Conservation (phyloP, 2,329 filamentous ascomycete species). For the Colletotrichum endophyticum region DNA sequence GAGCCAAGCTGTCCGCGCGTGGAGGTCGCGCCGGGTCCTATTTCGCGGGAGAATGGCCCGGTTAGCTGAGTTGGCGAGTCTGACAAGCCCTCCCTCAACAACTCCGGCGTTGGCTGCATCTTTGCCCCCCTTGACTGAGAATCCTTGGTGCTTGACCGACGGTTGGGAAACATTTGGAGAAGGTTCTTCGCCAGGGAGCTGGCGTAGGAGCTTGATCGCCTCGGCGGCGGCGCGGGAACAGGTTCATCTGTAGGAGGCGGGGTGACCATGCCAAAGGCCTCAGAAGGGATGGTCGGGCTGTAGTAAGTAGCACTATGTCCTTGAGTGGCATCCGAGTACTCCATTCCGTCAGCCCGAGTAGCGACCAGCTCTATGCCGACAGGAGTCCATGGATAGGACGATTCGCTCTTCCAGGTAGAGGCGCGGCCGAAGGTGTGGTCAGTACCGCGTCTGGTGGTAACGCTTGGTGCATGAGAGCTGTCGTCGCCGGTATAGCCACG, state of each 20-base stretch:
- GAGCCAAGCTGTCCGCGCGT: background rate
- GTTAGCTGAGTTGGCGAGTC: conserved; percentile 35
- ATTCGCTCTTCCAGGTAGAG: conserved; percentile 20
- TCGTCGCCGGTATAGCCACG: conserved; percentile 1
- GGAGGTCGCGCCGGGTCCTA: background rate
- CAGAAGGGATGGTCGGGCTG: conserved; percentile 43
- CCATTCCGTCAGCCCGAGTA: conserved; percentile 22
- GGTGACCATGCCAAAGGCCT: conserved; percentile 44
- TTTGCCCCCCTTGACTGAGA: background rate
- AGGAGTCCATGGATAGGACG: conserved; percentile 15
- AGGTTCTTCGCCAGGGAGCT: conserved; percentile 41
- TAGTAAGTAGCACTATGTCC: conserved; percentile 44
- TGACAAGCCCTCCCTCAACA: conserved; percentile 13
- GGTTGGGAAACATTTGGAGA: conserved; percentile 34
- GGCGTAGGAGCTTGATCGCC: conserved; percentile 32
- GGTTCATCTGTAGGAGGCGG: conserved; percentile 25
- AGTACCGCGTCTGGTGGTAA: conserved; percentile 7
- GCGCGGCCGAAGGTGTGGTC: conserved; percentile 13
- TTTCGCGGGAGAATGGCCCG: background rate
- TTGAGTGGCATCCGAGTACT: conserved; percentile 18
- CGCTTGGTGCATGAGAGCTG: conserved; percentile 5
- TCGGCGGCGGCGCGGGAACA: conserved; percentile 8
- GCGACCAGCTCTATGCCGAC: conserved; percentile 15
- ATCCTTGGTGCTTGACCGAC: conserved; percentile 30
- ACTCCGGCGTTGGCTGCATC: background rate